Base-by-base conservation (phyloP, 2,329 filamentous ascomycete genomes). In the Rutstroemia sp. region DNA sequence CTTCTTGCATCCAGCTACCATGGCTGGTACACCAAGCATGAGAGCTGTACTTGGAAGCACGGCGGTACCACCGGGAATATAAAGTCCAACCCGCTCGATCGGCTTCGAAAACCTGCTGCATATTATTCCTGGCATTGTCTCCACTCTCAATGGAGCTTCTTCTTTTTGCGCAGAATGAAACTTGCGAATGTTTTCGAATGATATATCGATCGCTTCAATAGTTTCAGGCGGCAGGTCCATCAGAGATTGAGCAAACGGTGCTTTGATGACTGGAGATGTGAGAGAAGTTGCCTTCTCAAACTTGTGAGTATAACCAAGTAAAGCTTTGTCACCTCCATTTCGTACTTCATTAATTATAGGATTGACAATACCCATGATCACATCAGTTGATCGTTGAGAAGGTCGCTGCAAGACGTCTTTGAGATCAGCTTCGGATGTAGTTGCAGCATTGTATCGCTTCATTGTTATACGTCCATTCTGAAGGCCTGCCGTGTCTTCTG, bases 91-190 rank as follows among this genome's bases (percentile, higher is more conserved):
- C 39, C 91, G 81, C 73, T 97, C 94, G 61, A 99, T 97, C 0
- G 94, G 87, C 19, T 94, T 81, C 12, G 86, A 85, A 75, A 99
- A 97, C 58, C 94, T 89, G 61, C 89, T 95, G 76, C 94, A 99
- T 27, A 94, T 79, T 3, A 99, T 91, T 34, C 94, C 94, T 0
- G 94, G 94, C 94, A 99, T 99, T 1, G 94, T 99, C 76, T 97
- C 92, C 7, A 99, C 89, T 56, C 84, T 74, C 6, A 99, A 78
- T 2, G 89, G 80, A 71, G 90, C 88, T 25, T 88, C 83, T 63
- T 95, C 89, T 67, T 87, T 87, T 67, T 99, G 94, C 0, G 92
- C 92, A 14, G 88, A 82, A 75, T 99, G 94, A 78, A 99, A 99
- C 66, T 87, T 89, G 65, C 84, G 81, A 66, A 99, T 99, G 70